Percentiles rank a stretch among this genome's conserved stretches.
Evolutionary conservation across 495 filamentous ascomycete genomes (phyloP).

Genomic region (Penicillium paxilli): DNA sequence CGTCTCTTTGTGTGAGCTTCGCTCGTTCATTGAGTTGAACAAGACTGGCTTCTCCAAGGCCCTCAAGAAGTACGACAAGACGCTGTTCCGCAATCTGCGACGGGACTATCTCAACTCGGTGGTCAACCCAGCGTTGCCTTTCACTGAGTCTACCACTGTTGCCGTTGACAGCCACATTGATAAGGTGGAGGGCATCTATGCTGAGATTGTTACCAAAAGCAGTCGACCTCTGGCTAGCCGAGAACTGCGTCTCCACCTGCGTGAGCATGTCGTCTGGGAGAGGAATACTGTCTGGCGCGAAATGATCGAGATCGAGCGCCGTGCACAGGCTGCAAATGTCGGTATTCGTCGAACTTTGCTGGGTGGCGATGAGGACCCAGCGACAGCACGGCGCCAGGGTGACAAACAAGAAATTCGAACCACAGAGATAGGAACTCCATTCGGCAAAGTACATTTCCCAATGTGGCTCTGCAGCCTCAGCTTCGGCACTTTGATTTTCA

Average conservation of each 20-base stretch:
- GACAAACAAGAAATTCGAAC: slow-evolving; percentile 66
- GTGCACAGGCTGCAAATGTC: slow-evolving; percentile 92
- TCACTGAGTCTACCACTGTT: slow-evolving; percentile 67
- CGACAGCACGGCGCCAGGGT: slow-evolving; percentile 74
- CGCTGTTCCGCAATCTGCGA: slow-evolving; percentile 75
- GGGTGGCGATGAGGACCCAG: slow-evolving; percentile 69
- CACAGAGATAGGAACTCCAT: slow-evolving; percentile 75
- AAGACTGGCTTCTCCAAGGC: slow-evolving; percentile 94
- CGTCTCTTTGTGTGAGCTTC: slow-evolving; percentile 91
- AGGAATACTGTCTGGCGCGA: slow-evolving; percentile 98
- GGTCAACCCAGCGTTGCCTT: slow-evolving; percentile 75
- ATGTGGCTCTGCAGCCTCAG: slow-evolving; percentile 80
- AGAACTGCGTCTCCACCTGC: slow-evolving; percentile 85
- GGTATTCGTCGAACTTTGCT: slow-evolving; percentile 77
- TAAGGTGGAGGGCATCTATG: slow-evolving; percentile 76
- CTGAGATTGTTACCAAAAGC: slow-evolving; percentile 76
- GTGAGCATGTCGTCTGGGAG: slow-evolving; percentile 99
- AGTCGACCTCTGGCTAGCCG: slow-evolving; percentile 71
- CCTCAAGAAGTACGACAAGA: slow-evolving; percentile 99
- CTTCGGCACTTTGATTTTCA: slow-evolving; percentile 73
- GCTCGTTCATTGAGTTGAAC: slow-evolving; percentile 95
- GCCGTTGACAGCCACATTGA: slow-evolving; percentile 68
- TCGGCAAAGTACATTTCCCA: slow-evolving; percentile 75
- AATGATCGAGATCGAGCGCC: slow-evolving; percentile 96
- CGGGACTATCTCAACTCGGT: slow-evolving; percentile 68